A percentile compares a stretch with the other conserved stretches of the same genome.
Conservation (phyloP, 2,329 filamentous ascomycete genomes). For the Beauveria bassiana region DNA sequence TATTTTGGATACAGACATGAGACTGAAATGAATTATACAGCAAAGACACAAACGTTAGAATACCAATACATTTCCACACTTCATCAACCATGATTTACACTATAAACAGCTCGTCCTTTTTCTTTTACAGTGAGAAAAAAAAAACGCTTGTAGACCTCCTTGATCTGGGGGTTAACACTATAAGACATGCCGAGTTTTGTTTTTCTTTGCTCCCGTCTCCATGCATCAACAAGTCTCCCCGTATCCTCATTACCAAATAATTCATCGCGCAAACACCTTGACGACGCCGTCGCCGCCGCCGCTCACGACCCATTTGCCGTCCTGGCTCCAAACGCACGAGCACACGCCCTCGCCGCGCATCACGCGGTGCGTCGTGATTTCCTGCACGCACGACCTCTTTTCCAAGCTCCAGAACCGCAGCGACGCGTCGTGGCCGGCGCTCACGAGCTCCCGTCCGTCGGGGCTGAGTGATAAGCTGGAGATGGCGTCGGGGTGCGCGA, state of each 20-base stretch:
- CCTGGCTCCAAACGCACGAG: conserved; percentile 89
- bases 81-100: conserved; percentile 10
- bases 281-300: conserved; percentile 92
- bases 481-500: conserved; percentile 89
- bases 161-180: background rate
- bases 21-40: background rate
- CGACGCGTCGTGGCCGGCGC: conserved; percentile 89
- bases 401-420: conserved; percentile 96
- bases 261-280: conserved; percentile 69
- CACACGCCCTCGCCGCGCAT: conserved; percentile 97
- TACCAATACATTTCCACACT: background rate
- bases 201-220: background rate
- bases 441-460: conserved; percentile 89
- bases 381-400: conserved; percentile 90
- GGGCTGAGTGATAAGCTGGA: conserved; percentile 86
- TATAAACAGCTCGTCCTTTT: conserved; percentile 4
- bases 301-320: conserved; percentile 89
- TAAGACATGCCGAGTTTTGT: background rate
- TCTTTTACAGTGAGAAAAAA: conserved; percentile 3
- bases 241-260: background rate
- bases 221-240: too few relatives aligned
- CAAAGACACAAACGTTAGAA: background rate
- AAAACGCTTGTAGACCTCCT: conserved; percentile 1
- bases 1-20: too few relatives aligned
- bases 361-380: conserved; percentile 84